Conservation (phyloP, 2,329 filamentous ascomycete genomes). For the Neonectria coccinea region DNA sequence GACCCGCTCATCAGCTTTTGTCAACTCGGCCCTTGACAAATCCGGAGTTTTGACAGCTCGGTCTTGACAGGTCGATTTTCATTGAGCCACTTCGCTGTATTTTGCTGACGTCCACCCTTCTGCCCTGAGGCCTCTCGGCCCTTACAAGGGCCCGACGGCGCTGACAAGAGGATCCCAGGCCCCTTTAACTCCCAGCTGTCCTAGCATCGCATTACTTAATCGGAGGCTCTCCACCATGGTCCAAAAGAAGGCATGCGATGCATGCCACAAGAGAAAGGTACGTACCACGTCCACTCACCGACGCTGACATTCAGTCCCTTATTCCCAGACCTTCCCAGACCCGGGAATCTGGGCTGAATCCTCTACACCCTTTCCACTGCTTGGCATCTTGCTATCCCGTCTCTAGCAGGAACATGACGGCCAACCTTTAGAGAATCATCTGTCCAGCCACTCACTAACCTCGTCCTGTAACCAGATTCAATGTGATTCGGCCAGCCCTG, state of each 20-base stretch:
- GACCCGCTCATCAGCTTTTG: background rate
- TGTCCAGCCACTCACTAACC: background rate
- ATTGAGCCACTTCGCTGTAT: background rate
- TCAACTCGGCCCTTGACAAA: background rate
- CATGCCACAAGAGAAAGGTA: constrained; percentile 28
- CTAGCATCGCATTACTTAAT: constrained; percentile 2
- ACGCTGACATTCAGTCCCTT: background rate
- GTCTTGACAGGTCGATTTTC: background rate
- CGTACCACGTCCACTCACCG: background rate
- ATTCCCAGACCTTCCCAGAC: no score
- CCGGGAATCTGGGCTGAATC: background rate
- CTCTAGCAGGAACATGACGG: background rate
- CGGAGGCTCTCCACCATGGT: background rate
- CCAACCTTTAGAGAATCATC: background rate
- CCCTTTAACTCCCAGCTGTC: background rate
- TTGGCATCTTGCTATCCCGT: background rate
- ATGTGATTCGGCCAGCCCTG: background rate
- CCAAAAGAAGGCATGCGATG: constrained; percentile 14
- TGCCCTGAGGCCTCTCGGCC: background rate
- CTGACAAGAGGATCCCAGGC: constrained; percentile 1
- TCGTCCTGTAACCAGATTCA: constrained; percentile 22
- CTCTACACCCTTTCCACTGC: background rate
- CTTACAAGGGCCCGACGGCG: background rate
- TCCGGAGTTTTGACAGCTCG: background rate
- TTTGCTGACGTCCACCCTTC: background rate